Evolutionary conservation across 345 rosid genomes (phyloP).

Genomic region (Syzygium grande): DNA sequence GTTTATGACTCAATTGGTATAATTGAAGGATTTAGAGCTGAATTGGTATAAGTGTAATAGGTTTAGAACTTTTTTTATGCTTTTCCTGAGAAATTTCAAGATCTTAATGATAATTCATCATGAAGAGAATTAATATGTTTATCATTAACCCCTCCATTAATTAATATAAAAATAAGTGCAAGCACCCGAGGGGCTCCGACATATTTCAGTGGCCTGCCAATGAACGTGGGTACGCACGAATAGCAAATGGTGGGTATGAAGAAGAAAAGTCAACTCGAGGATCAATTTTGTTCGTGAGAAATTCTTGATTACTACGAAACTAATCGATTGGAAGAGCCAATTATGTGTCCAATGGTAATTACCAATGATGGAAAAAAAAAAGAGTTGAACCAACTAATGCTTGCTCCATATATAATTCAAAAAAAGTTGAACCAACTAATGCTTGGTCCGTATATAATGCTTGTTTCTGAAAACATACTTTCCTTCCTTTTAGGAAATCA

Average conservation of each 20-base stretch:
- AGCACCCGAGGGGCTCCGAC: background rate
- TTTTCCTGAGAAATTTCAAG: background rate
- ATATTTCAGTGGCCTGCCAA: background rate
- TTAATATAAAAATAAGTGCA: background rate
- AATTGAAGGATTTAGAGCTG: too few species aligned
- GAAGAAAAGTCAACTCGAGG: background rate
- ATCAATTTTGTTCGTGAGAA: background rate
- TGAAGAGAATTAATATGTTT: background rate
- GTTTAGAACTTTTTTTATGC: too few species aligned
- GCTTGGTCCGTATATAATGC: background rate
- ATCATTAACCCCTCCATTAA: background rate
- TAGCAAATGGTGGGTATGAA: background rate
- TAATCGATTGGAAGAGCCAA: background rate
- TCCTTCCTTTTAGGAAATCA: background rate
- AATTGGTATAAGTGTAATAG: too few species aligned
- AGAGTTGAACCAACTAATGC: background rate
- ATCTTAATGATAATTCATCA: background rate
- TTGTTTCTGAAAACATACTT: background rate
- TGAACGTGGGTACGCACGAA: background rate
- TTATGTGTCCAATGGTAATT: background rate
- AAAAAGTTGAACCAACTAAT: background rate
- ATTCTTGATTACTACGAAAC: background rate
- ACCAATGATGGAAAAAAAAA: background rate
- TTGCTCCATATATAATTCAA: background rate
- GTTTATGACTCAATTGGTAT: too few species aligned